A percentile compares a stretch with the other conserved stretches of the same genome.
phyloP scores from a whole-genome alignment of 179 eudicot genomes.

The Silene vulgaris region DNA sequence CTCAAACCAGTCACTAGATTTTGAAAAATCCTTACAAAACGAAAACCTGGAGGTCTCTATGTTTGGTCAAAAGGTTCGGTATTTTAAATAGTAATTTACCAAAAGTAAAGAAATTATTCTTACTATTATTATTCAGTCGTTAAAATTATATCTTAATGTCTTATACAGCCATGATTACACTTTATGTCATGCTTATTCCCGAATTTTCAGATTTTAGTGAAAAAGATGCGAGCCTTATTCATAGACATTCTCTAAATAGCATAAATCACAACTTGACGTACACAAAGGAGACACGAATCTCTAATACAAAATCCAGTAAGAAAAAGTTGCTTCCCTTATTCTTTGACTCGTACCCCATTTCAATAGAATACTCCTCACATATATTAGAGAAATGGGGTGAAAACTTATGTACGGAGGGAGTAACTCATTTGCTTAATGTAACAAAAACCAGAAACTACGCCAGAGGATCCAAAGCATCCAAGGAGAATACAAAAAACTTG shows the following conservation, averaged over 20 bases:
- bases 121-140: neutral
- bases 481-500: neutral
- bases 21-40: neutral
- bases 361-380: no score
- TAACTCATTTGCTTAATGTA: neutral
- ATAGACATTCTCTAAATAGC: neutral
- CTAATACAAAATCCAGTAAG: neutral
- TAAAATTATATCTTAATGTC: neutral
- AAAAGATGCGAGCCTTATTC: neutral
- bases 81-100: no score
- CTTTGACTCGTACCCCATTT: no score
- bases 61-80: no score
- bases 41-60: neutral
- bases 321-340: neutral
- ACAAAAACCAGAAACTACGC: neutral
- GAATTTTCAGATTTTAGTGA: neutral
- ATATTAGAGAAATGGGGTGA: no score
- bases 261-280: neutral
- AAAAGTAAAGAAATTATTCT: neutral
- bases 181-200: neutral
- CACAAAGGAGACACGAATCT: neutral
- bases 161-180: neutral
- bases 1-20: slow-evolving; percentile 2
- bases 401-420: no score
- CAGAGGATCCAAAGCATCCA: neutral